A percentile compares a stretch with the other conserved stretches of the same genome.
Evolutionary conservation across 495 filamentous ascomycete genomes (phyloP).

Genomic region (Podospora pseudoanserina): DNA sequence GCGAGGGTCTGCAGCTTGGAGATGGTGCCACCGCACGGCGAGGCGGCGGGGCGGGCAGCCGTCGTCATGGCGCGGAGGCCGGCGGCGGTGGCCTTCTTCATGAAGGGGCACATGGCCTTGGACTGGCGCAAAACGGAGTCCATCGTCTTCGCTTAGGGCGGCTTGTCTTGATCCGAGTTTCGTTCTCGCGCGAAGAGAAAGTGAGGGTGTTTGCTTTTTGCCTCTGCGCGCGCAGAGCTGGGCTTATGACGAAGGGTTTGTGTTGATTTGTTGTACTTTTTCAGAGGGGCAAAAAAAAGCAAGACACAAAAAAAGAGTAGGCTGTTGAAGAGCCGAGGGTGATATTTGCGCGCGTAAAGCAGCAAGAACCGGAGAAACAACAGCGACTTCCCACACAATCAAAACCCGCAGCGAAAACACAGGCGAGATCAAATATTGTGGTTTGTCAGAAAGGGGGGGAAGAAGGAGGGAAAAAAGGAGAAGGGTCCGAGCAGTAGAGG

Average conservation of each 20-base stretch:
- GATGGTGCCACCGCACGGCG: slow-evolving; percentile 84
- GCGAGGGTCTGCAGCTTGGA: slow-evolving; percentile 94
- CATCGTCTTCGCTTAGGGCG: slow-evolving; percentile 51
- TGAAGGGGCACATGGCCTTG: slow-evolving; percentile 91
- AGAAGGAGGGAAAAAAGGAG: not conserved
- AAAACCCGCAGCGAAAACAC: not conserved
- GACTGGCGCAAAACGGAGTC: slow-evolving; percentile 92
- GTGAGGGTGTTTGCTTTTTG: not conserved
- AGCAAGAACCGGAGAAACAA: not conserved
- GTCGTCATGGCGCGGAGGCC: slow-evolving; percentile 88
- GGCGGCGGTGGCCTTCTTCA: slow-evolving; percentile 87
- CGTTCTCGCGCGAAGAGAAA: not conserved
- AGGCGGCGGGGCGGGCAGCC: slow-evolving; percentile 62
- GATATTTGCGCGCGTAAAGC: not conserved
- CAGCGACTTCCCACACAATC: not conserved
- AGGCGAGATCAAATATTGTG: slow-evolving; percentile 10
- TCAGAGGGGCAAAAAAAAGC: not conserved
- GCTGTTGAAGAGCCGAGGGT: not conserved
- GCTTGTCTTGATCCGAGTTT: not conserved
- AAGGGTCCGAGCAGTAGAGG: slow-evolving; percentile 5
- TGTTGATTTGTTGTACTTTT: not conserved
- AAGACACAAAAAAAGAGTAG: not conserved
- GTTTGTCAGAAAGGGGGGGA: not conserved
- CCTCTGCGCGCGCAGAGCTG: not conserved
- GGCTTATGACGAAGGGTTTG: not conserved